Base-by-base conservation (phyloP, 495 filamentous ascomycete species). In the Penicillium verhagenii region DNA sequence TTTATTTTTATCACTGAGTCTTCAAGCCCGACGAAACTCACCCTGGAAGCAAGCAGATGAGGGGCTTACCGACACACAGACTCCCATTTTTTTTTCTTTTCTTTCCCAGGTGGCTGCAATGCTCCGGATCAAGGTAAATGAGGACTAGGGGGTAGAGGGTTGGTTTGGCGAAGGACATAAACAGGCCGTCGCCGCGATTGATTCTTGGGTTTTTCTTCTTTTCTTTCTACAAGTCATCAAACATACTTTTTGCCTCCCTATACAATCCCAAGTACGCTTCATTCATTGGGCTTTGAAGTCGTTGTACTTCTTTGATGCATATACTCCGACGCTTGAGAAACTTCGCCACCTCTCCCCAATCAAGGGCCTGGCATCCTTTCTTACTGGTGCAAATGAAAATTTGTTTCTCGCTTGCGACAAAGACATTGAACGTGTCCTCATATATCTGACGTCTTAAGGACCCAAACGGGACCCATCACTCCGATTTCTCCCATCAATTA, bases 281-380 rank as follows among this genome's bases (percentile, higher is more conserved):
- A 43, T 40, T 8, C 16, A 24, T 43, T 26, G 23, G 49, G 18
- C 33, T 29, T 6, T 7, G 11, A 42, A 0, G 37, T 43, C 24
- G 1, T 42, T 43, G 49, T 52, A 52, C 37, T 21, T 43, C 23
- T 52, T 40, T 42, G 49, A 52, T n/a, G n/a, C n/a, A n/a, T n/a
- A n/a, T 21, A 28, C 35, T 42, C 43, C 29, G 49, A 42, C 37
- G 11, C n/a, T 43, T 29, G n/a, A 28, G 9, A 29, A n/a, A 21
- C 33, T 28, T 52, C 16, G 21, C 16, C 49, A 52, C 25, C n/a
- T n/a, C n/a, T 18, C 4, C 20, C 13, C 14, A 29, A 37, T 31
- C 37, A 21, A 37, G 11, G 8, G n/a, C 33, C 10, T 19, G 8
- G 13, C 16, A 25, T n/a, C 18, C 24, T 8, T 38, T 38, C 9